Base-by-base conservation (phyloP, 2,329 filamentous ascomycete genomes). In the Curvularia lunata region DNA sequence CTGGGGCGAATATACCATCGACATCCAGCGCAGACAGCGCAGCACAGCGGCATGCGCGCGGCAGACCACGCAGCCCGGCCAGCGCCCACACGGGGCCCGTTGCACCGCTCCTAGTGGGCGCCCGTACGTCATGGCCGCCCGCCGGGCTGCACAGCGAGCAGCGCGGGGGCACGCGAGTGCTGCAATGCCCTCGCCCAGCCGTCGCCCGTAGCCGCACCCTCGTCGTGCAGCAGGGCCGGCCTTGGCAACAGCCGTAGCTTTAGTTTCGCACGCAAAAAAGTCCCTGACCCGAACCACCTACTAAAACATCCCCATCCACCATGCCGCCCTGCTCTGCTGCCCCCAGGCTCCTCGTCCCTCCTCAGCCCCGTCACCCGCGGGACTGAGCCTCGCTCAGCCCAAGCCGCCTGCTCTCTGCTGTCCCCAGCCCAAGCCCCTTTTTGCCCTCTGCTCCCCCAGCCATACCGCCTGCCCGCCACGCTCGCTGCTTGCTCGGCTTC, bases 361-460 rank as follows among this genome's bases (percentile, higher is more conserved):
- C 78, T 78, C 80, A 80, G 78, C 77, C 78, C 77, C 78, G 79
- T 79, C 78, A 76, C 74, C 79, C 79, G 76, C 78, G 79, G 79
- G 79, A 79, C 76, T 82, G 80, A 82, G 73, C 71, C 59, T 60
- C 62, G 59, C 57, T 66, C 69, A 65, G 55, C 68, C 63, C 63
- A 56, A 58, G 55, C 54, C 41, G 54, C 46, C 48, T n/a, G 23
- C 23, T 25, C 23, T 25, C 23, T 25, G 42, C 49, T 18, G 28
- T 12, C 52, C 67, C 62, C 62, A 56, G 34, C 41, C 13, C 40
- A n/a, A n/a, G 48, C 16, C 43, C 18, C 18, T 30, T 37, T 30
- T 46, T 46, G 58, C 57, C 41, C 56, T 19, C 23, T 25, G 25
- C 13, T 7, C 8, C 34, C 25, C 34, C n/a, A 18, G 21, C 8